Base-by-base conservation (phyloP, 495 filamentous ascomycete species). In the Friedmanniomyces endolithicus region DNA sequence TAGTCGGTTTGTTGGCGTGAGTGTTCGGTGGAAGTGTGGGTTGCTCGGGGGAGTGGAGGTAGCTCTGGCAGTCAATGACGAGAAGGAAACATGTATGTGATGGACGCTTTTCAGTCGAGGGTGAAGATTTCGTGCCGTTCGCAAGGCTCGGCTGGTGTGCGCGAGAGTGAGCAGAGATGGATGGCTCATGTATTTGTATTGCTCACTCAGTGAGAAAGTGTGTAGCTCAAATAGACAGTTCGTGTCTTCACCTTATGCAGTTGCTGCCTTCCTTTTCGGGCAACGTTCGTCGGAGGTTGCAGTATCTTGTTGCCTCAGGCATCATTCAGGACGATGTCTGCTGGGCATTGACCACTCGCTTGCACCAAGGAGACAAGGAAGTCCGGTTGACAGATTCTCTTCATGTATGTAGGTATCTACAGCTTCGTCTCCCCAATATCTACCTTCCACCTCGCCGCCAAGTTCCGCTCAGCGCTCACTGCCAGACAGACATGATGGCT, bases 401-500 rank as follows among this genome's bases (percentile, higher is more conserved):
- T 22, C 19, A 20, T 37, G 17, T 48, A 27, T 20, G 31, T 9
- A 20, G 11, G 6, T 41, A 44, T 41, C 40, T 56, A 60, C 37
- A 60, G 20, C 55, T 61, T 61, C 54, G 54, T 14, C 14, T 17
- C 24, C 17, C 29, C 43, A 9, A 39, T 19, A 1, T 49, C 53
- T 11, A 52, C 50, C 43, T 68, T 69, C 27, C 61, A 61, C 50
- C 70, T 59, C 40, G 59, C 44, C 11, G 68, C 64, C 25, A 58
- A 45, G 49, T 72, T 72, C 40, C 70, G 57, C 22, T 55, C 49
- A 6, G 65, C 58, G 40, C 56, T 48, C 19, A 72, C 43, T 3
- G 64, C 67, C 25, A 72, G 58, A 7, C 49, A 45, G n/a, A 72
- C 61, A 55, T 72, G 70, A 51, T 72, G 63, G 58, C 70, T 72